Percentiles rank a stretch among this genome's conserved stretches.
These are phyloP conservation scores for Lactifluus volemus DNA, from an alignment of 768 basidiomycete species.

Conservation along the genomic window DNA sequence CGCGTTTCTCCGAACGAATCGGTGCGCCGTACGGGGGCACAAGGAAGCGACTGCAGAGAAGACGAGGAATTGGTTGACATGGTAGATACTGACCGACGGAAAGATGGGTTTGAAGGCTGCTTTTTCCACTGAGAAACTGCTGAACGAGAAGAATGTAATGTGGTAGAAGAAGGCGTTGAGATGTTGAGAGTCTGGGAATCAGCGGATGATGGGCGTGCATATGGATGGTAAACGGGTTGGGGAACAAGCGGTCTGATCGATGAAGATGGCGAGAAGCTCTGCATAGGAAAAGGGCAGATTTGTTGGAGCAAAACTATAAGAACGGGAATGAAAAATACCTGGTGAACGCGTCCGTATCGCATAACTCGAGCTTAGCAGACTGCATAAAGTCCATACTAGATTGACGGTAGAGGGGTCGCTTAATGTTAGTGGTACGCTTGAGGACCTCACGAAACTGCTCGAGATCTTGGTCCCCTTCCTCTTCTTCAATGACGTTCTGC, in stretches of 20 bases:
- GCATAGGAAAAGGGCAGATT: conserved; percentile 1
- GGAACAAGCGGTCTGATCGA: conserved; percentile 41
- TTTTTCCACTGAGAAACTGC: conserved; percentile 7
- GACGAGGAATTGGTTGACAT: conserved; percentile 17
- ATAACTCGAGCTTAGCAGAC: conserved; percentile 36
- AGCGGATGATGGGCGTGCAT: conserved; percentile 49
- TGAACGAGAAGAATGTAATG: conserved; percentile 14
- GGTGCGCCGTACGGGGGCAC: conserved; percentile 5
- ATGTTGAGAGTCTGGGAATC: conserved; percentile 29
- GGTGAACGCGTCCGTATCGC: conserved; percentile 47
- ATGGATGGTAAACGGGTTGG: conserved; percentile 44
- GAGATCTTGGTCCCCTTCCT: conserved; percentile 27
- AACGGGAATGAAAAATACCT: conserved; percentile 43
- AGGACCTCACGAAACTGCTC: conserved; percentile 31
- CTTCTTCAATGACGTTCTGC: conserved; percentile 40
- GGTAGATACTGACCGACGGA: conserved; percentile 11
- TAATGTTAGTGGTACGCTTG: conserved; percentile 39
- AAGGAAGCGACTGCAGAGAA: conserved; percentile 13
- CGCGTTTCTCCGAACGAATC: conserved; percentile 12
- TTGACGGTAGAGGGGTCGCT: conserved; percentile 63
- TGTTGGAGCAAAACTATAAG: not conserved
- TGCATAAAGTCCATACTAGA: conserved; percentile 85
- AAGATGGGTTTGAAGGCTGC: conserved; percentile 8
- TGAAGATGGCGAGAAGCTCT: conserved; percentile 19
- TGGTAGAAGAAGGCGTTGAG: conserved; percentile 23